Percentiles rank a stretch among this genome's conserved stretches.
Conservation (phyloP, 2,329 filamentous ascomycete genomes). For the Trichoderma sp. region DNA sequence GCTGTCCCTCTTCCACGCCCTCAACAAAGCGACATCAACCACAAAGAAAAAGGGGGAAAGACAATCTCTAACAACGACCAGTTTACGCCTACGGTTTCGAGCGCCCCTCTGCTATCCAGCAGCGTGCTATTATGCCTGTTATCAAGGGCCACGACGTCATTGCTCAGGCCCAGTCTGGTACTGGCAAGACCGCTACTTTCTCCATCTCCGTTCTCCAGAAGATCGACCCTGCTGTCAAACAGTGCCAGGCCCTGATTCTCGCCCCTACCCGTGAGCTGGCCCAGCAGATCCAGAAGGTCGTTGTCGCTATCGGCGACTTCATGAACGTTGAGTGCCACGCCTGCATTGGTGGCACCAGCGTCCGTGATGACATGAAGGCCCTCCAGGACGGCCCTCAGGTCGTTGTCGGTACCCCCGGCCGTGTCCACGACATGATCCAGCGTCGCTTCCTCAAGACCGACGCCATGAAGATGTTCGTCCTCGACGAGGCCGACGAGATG, state of each 20-base stretch:
- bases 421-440: slow-evolving; percentile 99
- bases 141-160: slow-evolving; percentile 99
- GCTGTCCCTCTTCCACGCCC: slow-evolving; percentile 21
- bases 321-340: slow-evolving; percentile 99
- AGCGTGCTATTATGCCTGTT: slow-evolving; percentile 99
- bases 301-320: slow-evolving; percentile 92
- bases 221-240: slow-evolving; percentile 92
- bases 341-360: slow-evolving; percentile 97
- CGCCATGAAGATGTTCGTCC: slow-evolving; percentile 99
- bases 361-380: slow-evolving; percentile 98
- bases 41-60: not conserved
- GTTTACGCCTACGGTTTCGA: slow-evolving; percentile 99
- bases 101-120: slow-evolving; percentile 98
- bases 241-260: slow-evolving; percentile 96
- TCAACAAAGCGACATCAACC: slow-evolving; percentile 10
- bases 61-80: slow-evolving; percentile 33
- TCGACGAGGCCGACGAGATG: slow-evolving; percentile 99
- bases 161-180: slow-evolving; percentile 98
- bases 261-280: slow-evolving; percentile 97
- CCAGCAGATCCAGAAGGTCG: slow-evolving; percentile 99
- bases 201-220: slow-evolving; percentile 99
- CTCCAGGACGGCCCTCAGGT: slow-evolving; percentile 95
- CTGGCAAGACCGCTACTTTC: slow-evolving; percentile 99
- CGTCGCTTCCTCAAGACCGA: slow-evolving; percentile 96
- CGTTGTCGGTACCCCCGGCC: slow-evolving; percentile 95